phyloP scores from a whole-genome alignment of 129 eudicot species.

The Pulicaria dysenterica region DNA sequence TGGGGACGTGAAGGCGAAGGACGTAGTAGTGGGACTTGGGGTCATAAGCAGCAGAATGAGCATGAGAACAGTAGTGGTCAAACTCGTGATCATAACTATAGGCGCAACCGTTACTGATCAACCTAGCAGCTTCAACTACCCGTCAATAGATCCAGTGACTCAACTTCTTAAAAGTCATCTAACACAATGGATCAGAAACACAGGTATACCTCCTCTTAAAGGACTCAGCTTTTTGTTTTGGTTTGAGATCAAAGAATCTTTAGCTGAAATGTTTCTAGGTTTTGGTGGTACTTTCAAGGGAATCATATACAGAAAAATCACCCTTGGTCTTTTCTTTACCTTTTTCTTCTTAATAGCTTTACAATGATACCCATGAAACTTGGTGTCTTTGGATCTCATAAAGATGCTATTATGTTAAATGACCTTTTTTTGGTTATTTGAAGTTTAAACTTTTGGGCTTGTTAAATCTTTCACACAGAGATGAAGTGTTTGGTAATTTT shows the following conservation, averaged over 20 bases:
- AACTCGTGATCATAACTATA: slow-evolving; percentile 26
- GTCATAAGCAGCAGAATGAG: slow-evolving; percentile 20
- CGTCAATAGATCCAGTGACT: background rate
- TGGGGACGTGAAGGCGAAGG: slow-evolving; percentile 54
- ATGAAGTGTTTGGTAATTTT: too few species aligned
- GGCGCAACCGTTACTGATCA: slow-evolving; percentile 19
- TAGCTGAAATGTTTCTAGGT: slow-evolving; percentile 15
- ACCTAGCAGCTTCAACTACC: slow-evolving; percentile 3
- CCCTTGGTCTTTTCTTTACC: background rate
- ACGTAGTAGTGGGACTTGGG: slow-evolving; percentile 28
- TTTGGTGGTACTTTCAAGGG: slow-evolving; percentile 5
- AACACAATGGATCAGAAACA: background rate
- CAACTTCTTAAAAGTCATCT: slow-evolving; percentile 15
- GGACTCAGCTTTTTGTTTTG: background rate
- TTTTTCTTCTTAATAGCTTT: slow-evolving; percentile 11
- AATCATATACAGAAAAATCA: slow-evolving; percentile 14
- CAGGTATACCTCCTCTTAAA: slow-evolving; percentile 11
- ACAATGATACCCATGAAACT: slow-evolving; percentile 30
- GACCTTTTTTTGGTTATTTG: slow-evolving; percentile 11
- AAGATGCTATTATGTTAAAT: slow-evolving; percentile 8
- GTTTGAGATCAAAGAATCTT: slow-evolving; percentile 13
- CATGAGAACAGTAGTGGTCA: slow-evolving; percentile 35
- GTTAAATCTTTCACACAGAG: too few species aligned
- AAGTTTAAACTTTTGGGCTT: background rate
- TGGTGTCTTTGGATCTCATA: slow-evolving; percentile 1